Base-by-base conservation (phyloP, 2,329 filamentous ascomycete species). In the Penicillium sp. region DNA sequence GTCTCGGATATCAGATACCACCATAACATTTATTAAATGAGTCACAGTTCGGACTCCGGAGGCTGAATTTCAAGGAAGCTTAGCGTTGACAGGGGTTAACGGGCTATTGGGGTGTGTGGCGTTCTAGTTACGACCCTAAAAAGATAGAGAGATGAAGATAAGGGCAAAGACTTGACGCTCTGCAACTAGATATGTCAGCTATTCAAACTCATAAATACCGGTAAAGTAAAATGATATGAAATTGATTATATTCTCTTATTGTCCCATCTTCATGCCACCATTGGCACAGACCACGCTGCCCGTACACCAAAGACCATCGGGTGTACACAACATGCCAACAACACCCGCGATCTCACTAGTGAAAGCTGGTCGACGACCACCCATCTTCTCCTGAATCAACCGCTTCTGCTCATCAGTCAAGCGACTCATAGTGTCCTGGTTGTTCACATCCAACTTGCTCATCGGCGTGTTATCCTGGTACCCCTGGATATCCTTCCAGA, bases 261-360 rank as follows among this genome's bases (percentile, higher is more conserved):
- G 38, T 11, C 58, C 65, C 75, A 86, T 83, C 59, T 79, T 81
- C 84, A 91, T 87, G 7, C 90, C 90, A 1, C 90, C 90, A 69
- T 93, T 93, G 8, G 89, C 89, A 75, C 87, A 90, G 4, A 94
- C 83, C 25, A 92, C 87, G 72, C 87, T 88, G 1, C 90, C 90
- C 0, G 90, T 94, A 68, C 85, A 87, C 89, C 89, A 93, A 8
- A 79, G 82, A n/a, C 84, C 82, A 70, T 93, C 90, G 6, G 81
- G 79, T 5, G 83, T 82, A 70, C 88, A 91, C 23, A 92, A 75
- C 88, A 92, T 91, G 2, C 83, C 88, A 19, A 92, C 86, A 5
- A 91, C 82, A 0, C 89, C 90, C 0, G 88, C 90, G 72, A 93
- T 81, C 76, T 93, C 90, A 49, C 80, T 76, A 31, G 85, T 82